A percentile compares a stretch with the other conserved stretches of the same genome.
Evolutionary conservation across 371 early-diverging fungal genomes (phyloP).

Genomic region (Mortierella sp.): DNA sequence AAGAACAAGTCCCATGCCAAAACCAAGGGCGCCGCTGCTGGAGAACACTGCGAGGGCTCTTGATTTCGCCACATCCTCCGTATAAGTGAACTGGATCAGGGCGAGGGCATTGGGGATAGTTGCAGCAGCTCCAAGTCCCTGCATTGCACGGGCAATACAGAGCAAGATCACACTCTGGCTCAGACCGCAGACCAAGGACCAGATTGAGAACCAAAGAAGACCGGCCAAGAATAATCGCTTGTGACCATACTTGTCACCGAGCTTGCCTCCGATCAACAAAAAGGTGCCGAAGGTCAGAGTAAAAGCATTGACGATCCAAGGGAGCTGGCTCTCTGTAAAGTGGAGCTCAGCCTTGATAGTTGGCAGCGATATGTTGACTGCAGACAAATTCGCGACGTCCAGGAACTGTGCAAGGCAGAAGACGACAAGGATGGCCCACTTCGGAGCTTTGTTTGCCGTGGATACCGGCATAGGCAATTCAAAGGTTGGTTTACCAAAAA

Average conservation of each 20-base stretch:
- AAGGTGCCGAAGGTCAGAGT: slow-evolving; percentile 61
- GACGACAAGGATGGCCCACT: slow-evolving; percentile 46
- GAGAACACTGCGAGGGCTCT: slow-evolving; percentile 59
- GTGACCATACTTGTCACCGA: slow-evolving; percentile 61
- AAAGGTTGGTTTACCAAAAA: no score
- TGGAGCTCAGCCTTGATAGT: slow-evolving; percentile 51
- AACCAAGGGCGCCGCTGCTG: slow-evolving; percentile 59
- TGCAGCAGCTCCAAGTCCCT: slow-evolving; percentile 62
- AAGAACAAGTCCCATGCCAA: slow-evolving; percentile 57
- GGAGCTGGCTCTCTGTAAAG: slow-evolving; percentile 42
- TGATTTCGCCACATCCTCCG: slow-evolving; percentile 53
- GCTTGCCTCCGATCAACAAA: slow-evolving; percentile 59
- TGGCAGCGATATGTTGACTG: slow-evolving; percentile 56
- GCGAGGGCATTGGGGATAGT: slow-evolving; percentile 63
- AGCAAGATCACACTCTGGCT: slow-evolving; percentile 46
- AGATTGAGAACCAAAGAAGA: slow-evolving; percentile 55
- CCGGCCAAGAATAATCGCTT: slow-evolving; percentile 54
- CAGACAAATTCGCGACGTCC: slow-evolving; percentile 53
- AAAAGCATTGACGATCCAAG: slow-evolving; percentile 60
- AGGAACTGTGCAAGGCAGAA: slow-evolving; percentile 54
- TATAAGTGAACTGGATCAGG: slow-evolving; percentile 55
- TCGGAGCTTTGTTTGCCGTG: slow-evolving; percentile 20
- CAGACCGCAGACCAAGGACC: slow-evolving; percentile 54
- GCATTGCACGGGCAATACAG: slow-evolving; percentile 58
- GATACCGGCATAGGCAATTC: slow-evolving; percentile 7